Evolutionary conservation across 1,284 basidiomycete genomes (phyloP).

Genomic region (Agaricales sp.): DNA sequence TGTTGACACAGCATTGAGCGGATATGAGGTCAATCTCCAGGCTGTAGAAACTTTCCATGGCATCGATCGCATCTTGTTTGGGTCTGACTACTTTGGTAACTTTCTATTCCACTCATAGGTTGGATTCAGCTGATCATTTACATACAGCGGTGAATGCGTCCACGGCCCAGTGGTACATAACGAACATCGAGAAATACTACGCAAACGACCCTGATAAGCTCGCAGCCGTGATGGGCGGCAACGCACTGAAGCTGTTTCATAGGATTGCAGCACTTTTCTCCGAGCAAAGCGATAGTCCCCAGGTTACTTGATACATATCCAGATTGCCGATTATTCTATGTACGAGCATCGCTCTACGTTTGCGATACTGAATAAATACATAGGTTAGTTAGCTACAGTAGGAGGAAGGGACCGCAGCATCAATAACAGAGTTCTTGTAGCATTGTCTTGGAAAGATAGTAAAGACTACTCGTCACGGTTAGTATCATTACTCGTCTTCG

Average conservation of each 20-base stretch:
- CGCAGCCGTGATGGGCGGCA: slow-evolving; percentile 30
- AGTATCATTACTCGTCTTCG: background rate
- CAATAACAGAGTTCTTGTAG: background rate
- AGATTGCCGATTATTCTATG: too few relatives aligned
- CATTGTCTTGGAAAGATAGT: background rate
- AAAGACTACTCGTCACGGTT: too few relatives aligned
- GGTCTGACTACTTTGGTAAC: slow-evolving; percentile 66
- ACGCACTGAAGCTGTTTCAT: slow-evolving; percentile 40
- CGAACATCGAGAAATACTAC: slow-evolving; percentile 38
- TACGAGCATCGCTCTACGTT: too few relatives aligned
- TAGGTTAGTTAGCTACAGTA: too few relatives aligned
- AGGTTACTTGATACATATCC: too few relatives aligned
- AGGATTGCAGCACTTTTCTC: slow-evolving; percentile 16
- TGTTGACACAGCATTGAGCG: slow-evolving; percentile 58
- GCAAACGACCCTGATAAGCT: slow-evolving; percentile 22
- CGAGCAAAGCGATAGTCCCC: slow-evolving; percentile 1
- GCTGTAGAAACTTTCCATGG: slow-evolving; percentile 38
- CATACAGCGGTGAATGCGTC: slow-evolving; percentile 41
- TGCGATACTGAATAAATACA: too few relatives aligned
- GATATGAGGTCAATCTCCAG: slow-evolving; percentile 37
- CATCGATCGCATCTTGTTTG: slow-evolving; percentile 44
- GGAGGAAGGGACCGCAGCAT: too few relatives aligned
- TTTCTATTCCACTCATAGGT: background rate
- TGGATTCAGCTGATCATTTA: slow-evolving; percentile 4
- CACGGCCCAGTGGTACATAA: slow-evolving; percentile 49